Base-by-base conservation (phyloP, 2,329 filamentous ascomycete species). In the Colletotrichum nymphaeae region DNA sequence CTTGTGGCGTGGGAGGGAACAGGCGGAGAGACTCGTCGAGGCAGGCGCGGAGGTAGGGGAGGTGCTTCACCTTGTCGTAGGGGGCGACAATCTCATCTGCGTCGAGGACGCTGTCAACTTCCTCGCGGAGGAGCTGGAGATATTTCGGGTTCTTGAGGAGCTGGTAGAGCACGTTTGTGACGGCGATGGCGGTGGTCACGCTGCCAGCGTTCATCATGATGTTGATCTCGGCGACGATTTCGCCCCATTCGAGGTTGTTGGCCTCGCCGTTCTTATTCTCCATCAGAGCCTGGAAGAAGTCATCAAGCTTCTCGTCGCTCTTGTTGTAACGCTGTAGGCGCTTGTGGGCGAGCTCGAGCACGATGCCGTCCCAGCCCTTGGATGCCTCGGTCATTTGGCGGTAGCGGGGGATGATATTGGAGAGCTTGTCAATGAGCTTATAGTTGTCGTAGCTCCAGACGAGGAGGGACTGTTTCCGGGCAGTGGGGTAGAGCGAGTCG, bases 231-330 rank as follows among this genome's bases (percentile, higher is more conserved):
- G 89, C 88, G 0, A 89, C 84, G 8, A 91, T 86, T 78, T 92
- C 89, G 28, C 89, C 89, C 84, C 84, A 89, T 72, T 90, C 87
- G 1, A 91, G 84, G 49, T 84, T 79, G 49, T 81, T 80, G 1
- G 83, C 79, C 4, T 79, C 78, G 19, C 80, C 85, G 22, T 65
- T 65, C 67, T 65, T 85, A 63, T 85, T 82, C 11, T 86, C 86
- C 86, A 91, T 88, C 5, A 91, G 78, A 0, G 84, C 83, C 65
- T 86, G 82, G 81, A 91, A 90, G 79, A 91, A 91, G 76, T 91
- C 89, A 57, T 89, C 86, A 0, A 91, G 82, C 73, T 87, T 87
- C 78, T 42, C 37, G 3, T 91, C 89, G 28, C 89, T 88, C 0
- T 80, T 80, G 26, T 84, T 78, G 75, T 88, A 87, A 4, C 86